Conservation (phyloP, 495 filamentous ascomycete genomes). For the Trichoderma asperelloides region DNA sequence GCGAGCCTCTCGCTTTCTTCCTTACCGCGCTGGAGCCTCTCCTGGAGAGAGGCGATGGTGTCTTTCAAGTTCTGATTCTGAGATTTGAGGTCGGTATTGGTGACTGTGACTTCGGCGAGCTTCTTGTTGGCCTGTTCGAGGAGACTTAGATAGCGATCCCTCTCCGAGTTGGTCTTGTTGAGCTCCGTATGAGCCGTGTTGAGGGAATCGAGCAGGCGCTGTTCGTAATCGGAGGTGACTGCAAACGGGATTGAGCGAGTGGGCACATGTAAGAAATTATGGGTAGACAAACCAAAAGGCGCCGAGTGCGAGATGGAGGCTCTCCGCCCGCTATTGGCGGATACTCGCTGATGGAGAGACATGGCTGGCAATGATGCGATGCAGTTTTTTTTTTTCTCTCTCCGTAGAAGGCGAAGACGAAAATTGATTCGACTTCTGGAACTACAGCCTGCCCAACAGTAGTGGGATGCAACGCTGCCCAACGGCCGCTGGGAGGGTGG, state of each 20-base stretch:
- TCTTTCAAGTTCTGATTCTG: conserved; percentile 47
- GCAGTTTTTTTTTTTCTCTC: neutral
- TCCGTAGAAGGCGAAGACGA: neutral
- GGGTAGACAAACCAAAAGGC: neutral
- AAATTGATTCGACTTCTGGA: neutral
- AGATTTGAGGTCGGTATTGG: conserved; percentile 34
- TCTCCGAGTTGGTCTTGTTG: conserved; percentile 15
- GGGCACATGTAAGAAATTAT: neutral
- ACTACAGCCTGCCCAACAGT: neutral
- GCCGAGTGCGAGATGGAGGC: neutral
- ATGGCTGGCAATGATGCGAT: neutral
- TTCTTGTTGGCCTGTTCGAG: conserved; percentile 19
- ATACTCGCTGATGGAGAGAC: conserved; percentile 6
- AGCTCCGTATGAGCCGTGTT: conserved; percentile 11
- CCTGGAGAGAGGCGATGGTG: conserved; percentile 61
- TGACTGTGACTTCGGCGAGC: conserved; percentile 37
- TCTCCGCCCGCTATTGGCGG: neutral
- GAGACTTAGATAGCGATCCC: conserved; percentile 14
- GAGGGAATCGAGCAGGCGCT: conserved; percentile 6
- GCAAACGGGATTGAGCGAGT: neutral
- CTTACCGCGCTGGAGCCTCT: conserved; percentile 29
- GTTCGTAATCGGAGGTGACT: neutral
- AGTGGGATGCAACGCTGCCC: conserved; percentile 7
- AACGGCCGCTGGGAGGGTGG: neutral
- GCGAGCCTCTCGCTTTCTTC: conserved; percentile 77